A percentile compares a stretch with the other conserved stretches of the same genome.
These are phyloP conservation scores for Helicocarpus griseus DNA, from an alignment of 2,329 filamentous ascomycete species.

Conservation along the genomic window DNA sequence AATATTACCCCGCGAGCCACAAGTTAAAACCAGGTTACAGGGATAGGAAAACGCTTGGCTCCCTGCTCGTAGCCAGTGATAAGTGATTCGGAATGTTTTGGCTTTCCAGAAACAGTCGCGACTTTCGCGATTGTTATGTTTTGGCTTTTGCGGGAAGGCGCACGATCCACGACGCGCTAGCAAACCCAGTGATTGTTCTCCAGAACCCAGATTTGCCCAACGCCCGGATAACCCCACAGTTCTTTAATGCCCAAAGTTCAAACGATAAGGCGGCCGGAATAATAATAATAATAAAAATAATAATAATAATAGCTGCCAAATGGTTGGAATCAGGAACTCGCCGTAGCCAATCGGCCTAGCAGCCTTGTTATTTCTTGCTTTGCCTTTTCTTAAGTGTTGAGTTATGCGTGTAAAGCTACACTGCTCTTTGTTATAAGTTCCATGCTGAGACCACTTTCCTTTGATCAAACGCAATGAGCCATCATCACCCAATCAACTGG, in stretches of 20 bases:
- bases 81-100: neutral
- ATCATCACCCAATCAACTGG: too few species aligned
- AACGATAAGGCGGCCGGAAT: neutral
- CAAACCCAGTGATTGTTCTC: neutral
- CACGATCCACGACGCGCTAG: constrained; percentile 1
- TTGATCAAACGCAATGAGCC: too few species aligned
- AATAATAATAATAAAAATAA: too few species aligned
- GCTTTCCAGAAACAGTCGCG: constrained; percentile 1
- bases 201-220: neutral
- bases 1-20: neutral
- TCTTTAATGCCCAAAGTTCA: neutral
- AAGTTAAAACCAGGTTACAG: neutral
- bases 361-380: too few species aligned
- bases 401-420: too few species aligned
- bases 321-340: too few species aligned
- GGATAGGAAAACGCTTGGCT: neutral
- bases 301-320: too few species aligned
- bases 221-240: neutral
- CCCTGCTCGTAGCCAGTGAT: neutral
- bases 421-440: too few species aligned
- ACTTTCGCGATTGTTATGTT: neutral
- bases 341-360: too few species aligned
- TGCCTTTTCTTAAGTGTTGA: too few species aligned
- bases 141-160: too few species aligned
- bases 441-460: too few species aligned